Conservation (phyloP, 2,329 filamentous ascomycete genomes). For the Lachnellula suecica region DNA sequence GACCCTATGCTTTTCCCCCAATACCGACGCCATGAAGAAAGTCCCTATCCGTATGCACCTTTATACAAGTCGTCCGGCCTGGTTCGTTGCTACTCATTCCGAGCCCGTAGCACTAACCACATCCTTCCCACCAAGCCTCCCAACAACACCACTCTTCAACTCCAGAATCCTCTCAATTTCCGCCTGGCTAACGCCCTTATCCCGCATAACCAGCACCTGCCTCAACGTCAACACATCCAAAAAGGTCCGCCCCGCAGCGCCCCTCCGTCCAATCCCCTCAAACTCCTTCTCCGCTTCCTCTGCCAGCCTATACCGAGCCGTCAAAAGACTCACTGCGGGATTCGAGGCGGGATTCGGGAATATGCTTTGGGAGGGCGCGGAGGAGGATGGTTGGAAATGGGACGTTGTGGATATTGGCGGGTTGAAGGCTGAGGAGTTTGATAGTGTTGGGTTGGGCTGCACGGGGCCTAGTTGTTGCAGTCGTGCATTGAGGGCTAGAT, state of each 20-base stretch:
- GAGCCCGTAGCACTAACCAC: constrained; percentile 18
- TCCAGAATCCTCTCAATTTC: constrained; percentile 40
- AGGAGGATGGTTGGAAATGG: constrained; percentile 22
- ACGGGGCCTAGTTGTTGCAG: constrained; percentile 29
- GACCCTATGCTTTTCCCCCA: too few relatives aligned
- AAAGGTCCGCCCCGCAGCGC: constrained; percentile 40
- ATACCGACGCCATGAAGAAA: too few relatives aligned
- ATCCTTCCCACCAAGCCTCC: constrained; percentile 24
- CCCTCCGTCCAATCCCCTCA: constrained; percentile 35
- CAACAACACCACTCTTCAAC: constrained; percentile 43
- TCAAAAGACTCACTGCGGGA: constrained; percentile 27
- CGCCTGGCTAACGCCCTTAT: constrained; percentile 16
- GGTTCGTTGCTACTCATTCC: neutral
- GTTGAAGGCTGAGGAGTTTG: constrained; percentile 28
- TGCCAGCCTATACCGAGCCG: constrained; percentile 55
- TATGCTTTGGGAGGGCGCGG: constrained; percentile 23
- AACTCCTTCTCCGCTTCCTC: constrained; percentile 61
- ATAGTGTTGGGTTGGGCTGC: constrained; percentile 27
- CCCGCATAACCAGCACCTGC: constrained; percentile 47
- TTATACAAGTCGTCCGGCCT: neutral
- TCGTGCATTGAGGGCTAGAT: constrained; percentile 20
- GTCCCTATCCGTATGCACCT: neutral
- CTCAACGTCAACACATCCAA: constrained; percentile 49
- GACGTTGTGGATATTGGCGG: constrained; percentile 2
- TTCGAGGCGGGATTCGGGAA: constrained; percentile 21